Base-by-base conservation (phyloP, 371 early-diverging fungal genomes). In the Quaeritorhiza haematococci region DNA sequence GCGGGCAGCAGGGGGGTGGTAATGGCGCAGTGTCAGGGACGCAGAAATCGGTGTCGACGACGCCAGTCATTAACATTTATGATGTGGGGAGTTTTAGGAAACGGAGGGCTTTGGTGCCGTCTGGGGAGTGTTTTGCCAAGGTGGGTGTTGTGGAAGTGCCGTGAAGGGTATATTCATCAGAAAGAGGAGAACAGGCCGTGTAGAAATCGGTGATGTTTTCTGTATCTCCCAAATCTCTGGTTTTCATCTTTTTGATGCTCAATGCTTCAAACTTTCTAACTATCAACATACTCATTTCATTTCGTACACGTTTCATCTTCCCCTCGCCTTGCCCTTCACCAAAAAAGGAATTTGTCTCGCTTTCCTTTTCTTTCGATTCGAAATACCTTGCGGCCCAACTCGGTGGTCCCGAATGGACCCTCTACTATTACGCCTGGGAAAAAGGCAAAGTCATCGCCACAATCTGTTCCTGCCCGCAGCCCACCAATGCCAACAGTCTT, bases 341-440 rank as follows among this genome's bases (percentile, higher is more conserved):
- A 10, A 28, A 30, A 50, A 24, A 72, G 74, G 73, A 72, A 48
- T 67, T 71, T 46, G 62, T 77, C 3, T 65, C 64, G 1, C 55
- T 77, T 10, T 56, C 66, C 3, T 74, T 73, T 49, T 53, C 73
- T 15, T 56, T 59, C 19, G 73, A 77, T 63, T 50, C 57, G 6
- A 67, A 61, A 17, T 45, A 64, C 43, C 35, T 77, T 17, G 17
- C 72, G 32, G 74, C 69, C 32, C 78, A 77, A 61, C 53, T 64
- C 19, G 64, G 60, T 5, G 73, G 61, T 1, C 78, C 78, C 3
- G 78, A 77, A 17, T 77, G 74, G 76, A 47, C 34, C 26, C 29
- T 77, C 23, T 71, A 66, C 50, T 63, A 64, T 28, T 77, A 72
- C 71, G 50, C 62, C 5, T 67, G 68, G 60, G 78, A 77, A 35